Base-by-base conservation (phyloP, 495 filamentous ascomycete genomes). In the Tetracladium marchalianum region DNA sequence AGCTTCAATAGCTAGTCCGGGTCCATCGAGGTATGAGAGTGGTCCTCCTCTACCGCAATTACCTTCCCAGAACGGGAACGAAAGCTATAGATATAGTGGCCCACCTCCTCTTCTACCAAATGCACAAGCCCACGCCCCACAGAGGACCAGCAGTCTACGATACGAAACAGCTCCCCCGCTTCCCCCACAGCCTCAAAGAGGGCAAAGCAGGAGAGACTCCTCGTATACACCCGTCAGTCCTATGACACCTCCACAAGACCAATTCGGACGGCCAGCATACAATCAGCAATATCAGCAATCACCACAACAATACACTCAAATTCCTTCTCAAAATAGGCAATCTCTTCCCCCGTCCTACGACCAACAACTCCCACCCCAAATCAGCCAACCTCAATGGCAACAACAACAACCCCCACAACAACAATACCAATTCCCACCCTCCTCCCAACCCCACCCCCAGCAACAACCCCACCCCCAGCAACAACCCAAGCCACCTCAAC, bases 401-500 rank as follows among this genome's bases (percentile, higher is more conserved):
- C 51, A 53, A 22, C 44, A 22, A 41, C 50, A 52, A 10, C 51
- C 36, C 12, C 57, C 50, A 17, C 47, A 51, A 32, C 54, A 53
- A 44, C 46, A 53, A 37, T 42, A 43, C 22, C 39, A 38, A 11
- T 44, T 39, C 32, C 37, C 36, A 4, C 62, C 68, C 36, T 27
- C 22, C 7, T 27, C 22, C 22, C 50, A 53, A 36, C 15, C 13
- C 2, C 50, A 42, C 17, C 51, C 50, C 2, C 62, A 55, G n/a
- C 60, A 61, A 6, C 64, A 63, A 37, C 63, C 56, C 19, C 72
- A 71, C 49, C 61, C 68, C 3, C 62, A 55, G n/a, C 60, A 61
- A 6, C 64, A 63, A 37, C 63, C 56, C 19, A 73, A 71, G 49
- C 61, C 68, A n/a, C 3, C 3, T 2, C 75, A 76, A 37, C 78